These are phyloP conservation scores for Blastobotrys chiropterorum DNA, from an alignment of 805 yeast species.

Conservation along the genomic window DNA sequence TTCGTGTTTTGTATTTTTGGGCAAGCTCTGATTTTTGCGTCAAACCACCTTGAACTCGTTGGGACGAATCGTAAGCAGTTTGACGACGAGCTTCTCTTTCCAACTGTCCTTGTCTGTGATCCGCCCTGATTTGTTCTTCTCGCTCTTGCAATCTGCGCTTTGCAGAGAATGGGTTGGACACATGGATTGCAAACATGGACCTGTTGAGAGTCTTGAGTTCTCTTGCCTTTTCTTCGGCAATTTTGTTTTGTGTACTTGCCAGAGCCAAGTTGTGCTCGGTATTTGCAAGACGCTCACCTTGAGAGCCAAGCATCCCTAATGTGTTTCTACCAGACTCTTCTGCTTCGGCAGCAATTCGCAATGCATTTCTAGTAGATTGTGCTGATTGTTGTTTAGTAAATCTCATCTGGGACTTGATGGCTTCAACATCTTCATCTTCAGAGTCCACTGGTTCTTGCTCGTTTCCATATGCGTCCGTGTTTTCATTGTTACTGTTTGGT, in stretches of 20 bases:
- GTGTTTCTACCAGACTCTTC: conserved; percentile 74
- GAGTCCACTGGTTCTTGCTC: conserved; percentile 15
- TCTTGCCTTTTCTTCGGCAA: conserved; percentile 76
- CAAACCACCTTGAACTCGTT: conserved; percentile 53
- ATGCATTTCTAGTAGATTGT: conserved; percentile 76
- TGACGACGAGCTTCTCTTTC: conserved; percentile 55
- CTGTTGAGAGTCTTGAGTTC: conserved; percentile 77
- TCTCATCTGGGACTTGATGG: conserved; percentile 71
- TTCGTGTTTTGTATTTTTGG: conserved; percentile 26
- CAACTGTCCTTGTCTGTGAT: conserved; percentile 55
- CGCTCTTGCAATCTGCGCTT: conserved; percentile 65
- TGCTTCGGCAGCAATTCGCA: conserved; percentile 65
- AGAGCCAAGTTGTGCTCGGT: conserved; percentile 72
- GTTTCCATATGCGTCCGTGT: neutral
- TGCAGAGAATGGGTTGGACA: conserved; percentile 83
- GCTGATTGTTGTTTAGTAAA: conserved; percentile 84
- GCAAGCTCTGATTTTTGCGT: conserved; percentile 34
- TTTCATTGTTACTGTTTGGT: neutral
- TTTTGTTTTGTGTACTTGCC: conserved; percentile 73
- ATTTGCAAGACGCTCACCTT: conserved; percentile 75
- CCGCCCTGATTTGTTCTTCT: conserved; percentile 61
- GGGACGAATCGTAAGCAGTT: conserved; percentile 57
- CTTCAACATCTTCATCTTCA: conserved; percentile 87
- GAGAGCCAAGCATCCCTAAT: conserved; percentile 89
- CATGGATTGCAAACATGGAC: conserved; percentile 71